phyloP scores from a whole-genome alignment of 1,139 yeast genomes.

The Candida smagusa region DNA sequence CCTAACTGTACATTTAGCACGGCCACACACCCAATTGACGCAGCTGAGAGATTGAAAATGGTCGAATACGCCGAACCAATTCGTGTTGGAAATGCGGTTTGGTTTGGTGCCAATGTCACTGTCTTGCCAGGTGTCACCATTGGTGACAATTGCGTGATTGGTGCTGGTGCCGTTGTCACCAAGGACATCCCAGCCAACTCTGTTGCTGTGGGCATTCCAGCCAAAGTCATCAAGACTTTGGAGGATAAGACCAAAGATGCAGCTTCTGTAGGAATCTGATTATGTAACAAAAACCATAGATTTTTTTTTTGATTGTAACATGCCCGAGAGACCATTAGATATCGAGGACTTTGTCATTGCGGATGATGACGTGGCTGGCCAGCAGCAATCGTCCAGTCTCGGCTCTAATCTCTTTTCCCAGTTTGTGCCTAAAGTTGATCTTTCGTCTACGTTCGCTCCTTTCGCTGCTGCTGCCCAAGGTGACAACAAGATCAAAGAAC shows the following conservation, averaged over 20 bases:
- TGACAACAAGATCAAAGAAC: constrained; percentile 60
- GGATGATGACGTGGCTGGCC: constrained; percentile 16
- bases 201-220: constrained; percentile 63
- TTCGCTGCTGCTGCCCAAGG: constrained; percentile 30
- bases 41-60: constrained; percentile 39
- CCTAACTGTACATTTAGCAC: constrained; percentile 61
- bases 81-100: constrained; percentile 58
- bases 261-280: constrained; percentile 6
- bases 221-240: constrained; percentile 37
- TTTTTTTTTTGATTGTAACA: background rate
- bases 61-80: constrained; percentile 57
- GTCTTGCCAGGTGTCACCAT: constrained; percentile 66
- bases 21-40: constrained; percentile 63
- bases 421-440: constrained; percentile 39
- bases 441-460: constrained; percentile 39
- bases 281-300: background rate
- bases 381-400: background rate
- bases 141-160: constrained; percentile 62
- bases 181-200: constrained; percentile 50
- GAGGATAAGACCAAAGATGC: constrained; percentile 8
- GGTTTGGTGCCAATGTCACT: constrained; percentile 58
- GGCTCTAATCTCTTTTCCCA: constrained; percentile 5
- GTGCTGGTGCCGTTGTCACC: constrained; percentile 65
- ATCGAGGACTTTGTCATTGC: constrained; percentile 21
- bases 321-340: constrained; percentile 3